Base-by-base conservation (phyloP, 306 rosid species). In the Dryas octopetala region DNA sequence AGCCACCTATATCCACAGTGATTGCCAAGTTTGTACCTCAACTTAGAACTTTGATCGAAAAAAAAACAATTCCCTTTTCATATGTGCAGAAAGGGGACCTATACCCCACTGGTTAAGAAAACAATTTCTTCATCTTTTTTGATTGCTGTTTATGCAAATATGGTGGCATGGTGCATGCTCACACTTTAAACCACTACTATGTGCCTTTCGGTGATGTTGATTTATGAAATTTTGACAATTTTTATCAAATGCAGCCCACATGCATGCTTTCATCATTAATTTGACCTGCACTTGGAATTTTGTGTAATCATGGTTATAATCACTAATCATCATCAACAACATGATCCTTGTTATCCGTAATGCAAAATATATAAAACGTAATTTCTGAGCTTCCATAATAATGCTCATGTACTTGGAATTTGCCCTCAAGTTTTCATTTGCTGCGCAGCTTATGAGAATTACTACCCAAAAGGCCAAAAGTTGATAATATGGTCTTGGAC, bases 181-280 rank as follows among this genome's bases (percentile, higher is more conserved):
- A 71, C 74, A 79, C 44, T 62, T 73, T 17, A 13, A 51, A 54
- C 51, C 14, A 46, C 19, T 41, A 50, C 32, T 54, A 75, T 76
- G 83, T 67, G 75, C 79, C 88, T 91, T 91, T 91, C 93, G 97
- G 97, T 89, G 96, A 81, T 77, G 68, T 74, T 61, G 81, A 75
- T 78, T 62, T 74, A 75, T 76, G 78, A 69, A 53, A 16, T 9
- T 12, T 79, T 55, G 71, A 43, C 38, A n/a, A 78, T n/a, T 59
- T 70, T 50, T 62, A 67, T 41, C 76, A 67, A 73, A 68, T 75
- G 76, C 46, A 79, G 83, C 51, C 66, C 41, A 2, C 8, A 32
- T 90, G 80, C 89, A 84, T 88, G 90, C 70, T 68, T 80, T 78
- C 80, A 87, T 89, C 84, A 91, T 87, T 85, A 82, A 75, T 76